A percentile compares a stretch with the other conserved stretches of the same genome.
phyloP scores from a whole-genome alignment of 1,284 basidiomycete genomes.

The Apiotrichum akiyoshidainum region DNA sequence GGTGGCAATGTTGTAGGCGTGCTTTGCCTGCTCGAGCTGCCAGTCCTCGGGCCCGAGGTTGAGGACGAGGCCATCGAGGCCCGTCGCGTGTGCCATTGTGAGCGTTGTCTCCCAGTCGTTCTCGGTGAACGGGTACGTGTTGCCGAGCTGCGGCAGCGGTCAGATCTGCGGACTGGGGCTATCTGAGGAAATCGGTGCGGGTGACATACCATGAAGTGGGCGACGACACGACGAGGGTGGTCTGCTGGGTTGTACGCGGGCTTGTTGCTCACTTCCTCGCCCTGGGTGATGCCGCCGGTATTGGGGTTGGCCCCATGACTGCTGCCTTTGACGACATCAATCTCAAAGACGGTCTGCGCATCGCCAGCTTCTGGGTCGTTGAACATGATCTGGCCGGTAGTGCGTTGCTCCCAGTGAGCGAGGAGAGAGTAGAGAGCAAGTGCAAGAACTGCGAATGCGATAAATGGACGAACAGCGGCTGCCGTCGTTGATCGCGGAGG shows the following conservation, averaged over 20 bases:
- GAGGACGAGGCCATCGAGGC: conserved; percentile 48
- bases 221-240: conserved; percentile 34
- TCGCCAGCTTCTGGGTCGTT: background rate
- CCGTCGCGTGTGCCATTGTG: conserved; percentile 38
- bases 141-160: conserved; percentile 41
- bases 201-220: conserved; percentile 50
- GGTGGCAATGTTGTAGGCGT: conserved; percentile 32
- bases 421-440: conserved; percentile 18
- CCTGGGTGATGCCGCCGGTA: background rate
- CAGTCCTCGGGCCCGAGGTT: conserved; percentile 50
- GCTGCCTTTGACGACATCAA: conserved; percentile 2
- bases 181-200: background rate
- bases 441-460: conserved; percentile 14
- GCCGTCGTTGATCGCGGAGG: background rate
- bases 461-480: conserved; percentile 11
- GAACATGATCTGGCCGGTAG: conserved; percentile 7
- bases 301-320: background rate
- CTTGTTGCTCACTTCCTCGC: background rate
- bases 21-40: conserved; percentile 45
- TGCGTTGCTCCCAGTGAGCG: conserved; percentile 22
- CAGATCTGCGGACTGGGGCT: background rate
- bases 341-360: conserved; percentile 8
- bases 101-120: conserved; percentile 45
- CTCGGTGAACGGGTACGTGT: conserved; percentile 47
- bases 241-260: background rate